Percentiles rank a stretch among this genome's conserved stretches.
These are phyloP conservation scores for Colletotrichum tropicicola DNA, from an alignment of 2,329 filamentous ascomycete genomes.

Conservation along the genomic window DNA sequence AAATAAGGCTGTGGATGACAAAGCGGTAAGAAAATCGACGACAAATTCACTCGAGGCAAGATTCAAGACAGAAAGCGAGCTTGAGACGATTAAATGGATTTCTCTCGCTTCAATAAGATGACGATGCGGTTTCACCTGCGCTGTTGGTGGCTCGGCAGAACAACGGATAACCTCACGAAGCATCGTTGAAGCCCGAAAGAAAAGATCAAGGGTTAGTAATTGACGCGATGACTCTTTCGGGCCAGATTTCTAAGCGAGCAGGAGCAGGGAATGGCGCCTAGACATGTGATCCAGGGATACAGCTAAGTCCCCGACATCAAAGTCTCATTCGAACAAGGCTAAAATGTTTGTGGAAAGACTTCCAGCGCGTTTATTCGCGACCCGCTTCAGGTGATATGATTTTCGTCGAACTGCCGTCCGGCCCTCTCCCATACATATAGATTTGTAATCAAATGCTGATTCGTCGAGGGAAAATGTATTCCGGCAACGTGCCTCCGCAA, in stretches of 20 bases:
- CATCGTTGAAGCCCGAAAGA: no score
- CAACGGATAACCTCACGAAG: no score
- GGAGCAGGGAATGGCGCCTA: background rate
- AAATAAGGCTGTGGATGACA: no score
- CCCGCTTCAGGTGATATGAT: background rate
- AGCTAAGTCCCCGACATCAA: no score
- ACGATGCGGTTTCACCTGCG: no score
- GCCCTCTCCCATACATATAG: background rate
- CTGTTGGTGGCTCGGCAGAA: no score
- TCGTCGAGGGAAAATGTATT: conserved; percentile 12
- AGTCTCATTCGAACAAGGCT: background rate
- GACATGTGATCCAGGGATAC: conserved; percentile 16
- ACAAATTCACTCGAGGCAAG: no score
- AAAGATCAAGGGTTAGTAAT: no score
- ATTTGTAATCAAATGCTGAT: background rate
- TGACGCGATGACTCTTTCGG: background rate
- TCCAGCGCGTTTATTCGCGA: background rate
- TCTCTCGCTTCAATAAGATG: no score
- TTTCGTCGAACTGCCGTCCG: background rate
- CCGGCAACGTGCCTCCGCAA: background rate
- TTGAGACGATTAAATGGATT: no score
- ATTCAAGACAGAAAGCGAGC: no score
- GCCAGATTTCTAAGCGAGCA: background rate
- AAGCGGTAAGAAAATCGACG: no score
- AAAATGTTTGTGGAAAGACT: background rate